These are phyloP conservation scores for Pichia cactophila DNA, from an alignment of 1,139 yeast genomes.

Conservation along the genomic window DNA sequence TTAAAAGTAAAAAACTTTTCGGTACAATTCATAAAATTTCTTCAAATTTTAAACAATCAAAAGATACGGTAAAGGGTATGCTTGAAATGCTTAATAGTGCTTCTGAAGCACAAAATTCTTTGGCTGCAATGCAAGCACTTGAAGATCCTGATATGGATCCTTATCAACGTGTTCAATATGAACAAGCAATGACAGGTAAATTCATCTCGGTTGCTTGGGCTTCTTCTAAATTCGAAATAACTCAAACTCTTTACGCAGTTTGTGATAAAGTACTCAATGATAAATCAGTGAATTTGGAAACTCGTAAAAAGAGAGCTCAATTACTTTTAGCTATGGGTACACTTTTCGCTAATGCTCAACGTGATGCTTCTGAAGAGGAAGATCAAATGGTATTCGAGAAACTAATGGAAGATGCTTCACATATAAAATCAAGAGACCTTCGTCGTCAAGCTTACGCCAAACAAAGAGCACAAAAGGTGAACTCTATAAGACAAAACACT, in stretches of 20 bases:
- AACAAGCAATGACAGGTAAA: slow-evolving; percentile 63
- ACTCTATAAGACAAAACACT: background rate
- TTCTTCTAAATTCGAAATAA: slow-evolving; percentile 65
- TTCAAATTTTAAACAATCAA: slow-evolving; percentile 79
- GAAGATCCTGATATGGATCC: slow-evolving; percentile 42
- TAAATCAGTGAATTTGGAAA: slow-evolving; percentile 43
- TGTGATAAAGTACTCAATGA: slow-evolving; percentile 55
- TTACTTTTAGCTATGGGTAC: slow-evolving; percentile 53
- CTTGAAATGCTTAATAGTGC: slow-evolving; percentile 81
- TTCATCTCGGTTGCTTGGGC: slow-evolving; percentile 77
- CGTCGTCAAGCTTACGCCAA: slow-evolving; percentile 17
- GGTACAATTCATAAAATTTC: slow-evolving; percentile 69
- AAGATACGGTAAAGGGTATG: slow-evolving; percentile 78
- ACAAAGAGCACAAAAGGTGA: background rate
- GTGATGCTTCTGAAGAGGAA: slow-evolving; percentile 65
- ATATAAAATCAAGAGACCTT: slow-evolving; percentile 30
- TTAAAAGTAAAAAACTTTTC: slow-evolving; percentile 72
- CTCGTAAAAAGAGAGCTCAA: slow-evolving; percentile 50
- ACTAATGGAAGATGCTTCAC: slow-evolving; percentile 62
- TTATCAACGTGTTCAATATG: slow-evolving; percentile 53
- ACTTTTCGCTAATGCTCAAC: slow-evolving; percentile 44
- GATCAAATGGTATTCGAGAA: slow-evolving; percentile 74
- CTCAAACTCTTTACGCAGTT: slow-evolving; percentile 58
- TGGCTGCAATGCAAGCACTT: slow-evolving; percentile 68
- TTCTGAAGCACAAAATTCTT: slow-evolving; percentile 80